Base-by-base conservation (phyloP, 1,284 basidiomycete species). In the Marasmius oreades region DNA sequence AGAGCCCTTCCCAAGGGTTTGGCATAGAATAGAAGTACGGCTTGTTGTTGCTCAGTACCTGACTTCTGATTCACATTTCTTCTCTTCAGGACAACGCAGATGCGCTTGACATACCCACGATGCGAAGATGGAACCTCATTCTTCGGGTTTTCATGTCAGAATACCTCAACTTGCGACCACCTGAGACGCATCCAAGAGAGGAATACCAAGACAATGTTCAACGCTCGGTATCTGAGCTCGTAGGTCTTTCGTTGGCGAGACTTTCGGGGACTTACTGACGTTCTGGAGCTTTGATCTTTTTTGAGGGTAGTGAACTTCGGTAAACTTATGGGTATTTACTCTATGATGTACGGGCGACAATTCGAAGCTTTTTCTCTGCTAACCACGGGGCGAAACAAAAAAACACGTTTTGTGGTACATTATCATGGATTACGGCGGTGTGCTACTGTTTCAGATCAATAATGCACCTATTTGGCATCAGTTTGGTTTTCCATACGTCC, bases 71-170 rank as follows among this genome's bases (percentile, higher is more conserved):
- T 24, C 55, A 45, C 26, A 61, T 48, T 52, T 53, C 11, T 44
- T 34, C 34, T 14, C 3, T 24, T 5, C 64, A 95, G 91, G 97
- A 99, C 72, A 90, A 99, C 70, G 90, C 85, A 1, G 80, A 83
- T 14, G 94, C 92, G 0, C 77, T 99, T 23, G 90, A 98, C 67
- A 76, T 93, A 47, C 80, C 90, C 0, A 95, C 95, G 0, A 84
- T 98, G 78, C 81, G 88, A 47, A 81, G 90, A 28, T 98, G 97
- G 97, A 90, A 91, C 64, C 76, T 95, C 52, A 81, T 99, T 44
- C 70, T 98, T 54, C 82, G 96, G 26, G 82, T 97, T 0, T 95
- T 97, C 65, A 81, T 93, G 62, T 81, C 90, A 1, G 95, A 98
- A 73, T 99, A 99, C 69, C 80, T 99, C 11, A 83, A 88, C 33